A percentile compares a stretch with the other conserved stretches of the same genome.
phyloP scores from a whole-genome alignment of 1,284 basidiomycete genomes.

The Pseudozyma sp. region DNA sequence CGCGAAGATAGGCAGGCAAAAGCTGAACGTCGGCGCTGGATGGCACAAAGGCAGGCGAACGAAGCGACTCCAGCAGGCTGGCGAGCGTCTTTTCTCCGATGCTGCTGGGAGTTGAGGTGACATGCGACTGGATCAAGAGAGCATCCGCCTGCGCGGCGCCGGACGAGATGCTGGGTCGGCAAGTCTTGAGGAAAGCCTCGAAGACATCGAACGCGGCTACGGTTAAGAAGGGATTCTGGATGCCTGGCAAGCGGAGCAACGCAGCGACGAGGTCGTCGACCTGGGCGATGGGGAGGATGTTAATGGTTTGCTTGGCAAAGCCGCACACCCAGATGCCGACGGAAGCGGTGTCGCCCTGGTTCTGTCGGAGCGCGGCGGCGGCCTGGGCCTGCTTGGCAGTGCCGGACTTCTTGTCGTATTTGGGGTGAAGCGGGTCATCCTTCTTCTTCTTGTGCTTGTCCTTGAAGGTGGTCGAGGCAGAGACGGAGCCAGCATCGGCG shows the following conservation, averaged over 20 bases:
- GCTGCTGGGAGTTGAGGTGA: conserved; percentile 34
- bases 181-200: conserved; percentile 61
- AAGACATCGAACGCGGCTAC: conserved; percentile 66
- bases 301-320: conserved; percentile 59
- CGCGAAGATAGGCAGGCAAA: conserved; percentile 63
- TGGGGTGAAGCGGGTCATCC: conserved; percentile 71
- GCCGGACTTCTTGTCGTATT: conserved; percentile 63
- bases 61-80: conserved; percentile 54
- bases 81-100: conserved; percentile 37
- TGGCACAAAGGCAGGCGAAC: conserved; percentile 49
- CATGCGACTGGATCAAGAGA: conserved; percentile 29
- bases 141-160: conserved; percentile 31
- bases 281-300: conserved; percentile 46
- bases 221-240: conserved; percentile 66
- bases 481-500: conserved; percentile 72
- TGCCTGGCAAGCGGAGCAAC: conserved; percentile 59
- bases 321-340: conserved; percentile 65
- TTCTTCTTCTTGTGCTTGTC: conserved; percentile 74
- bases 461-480: conserved; percentile 71
- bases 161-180: conserved; percentile 41
- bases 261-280: conserved; percentile 51
- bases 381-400: conserved; percentile 58
- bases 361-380: conserved; percentile 59
- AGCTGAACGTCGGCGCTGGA: conserved; percentile 61
- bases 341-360: conserved; percentile 59